Base-by-base conservation (phyloP, 768 basidiomycete genomes). In the Rhodotorula babjevae region DNA sequence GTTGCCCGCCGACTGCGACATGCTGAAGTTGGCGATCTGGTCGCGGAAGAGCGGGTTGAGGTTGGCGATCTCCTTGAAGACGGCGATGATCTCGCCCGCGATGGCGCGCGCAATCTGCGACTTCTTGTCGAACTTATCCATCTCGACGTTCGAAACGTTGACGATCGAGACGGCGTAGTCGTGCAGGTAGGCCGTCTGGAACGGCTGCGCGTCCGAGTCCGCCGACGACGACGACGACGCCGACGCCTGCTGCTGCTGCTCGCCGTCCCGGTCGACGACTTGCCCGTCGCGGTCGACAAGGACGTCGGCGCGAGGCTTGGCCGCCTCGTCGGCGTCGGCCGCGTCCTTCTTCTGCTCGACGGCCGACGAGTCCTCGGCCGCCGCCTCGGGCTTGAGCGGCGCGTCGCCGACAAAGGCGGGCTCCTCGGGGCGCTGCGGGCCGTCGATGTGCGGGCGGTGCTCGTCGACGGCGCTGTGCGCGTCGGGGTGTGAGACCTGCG, bases 21-120 rank as follows among this genome's bases (percentile, higher is more conserved):
- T 93, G 25, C 90, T 90, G 81, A 96, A 96, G 80, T 92, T 93
- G 73, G 93, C 93, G 76, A 97, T 95, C 80, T 97, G 94, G 83
- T 97, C 95, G 56, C 94, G 90, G 88, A 98, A 97, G 75, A 97
- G 87, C 3, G 93, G 93, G 81, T 96, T 95, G 56, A 97, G 86
- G 80, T 94, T 92, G 0, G 94, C 94, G 71, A 98, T 96, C 79
- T 97, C 94, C 84, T 98, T 98, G 87, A 98, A 97, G 52, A 94
- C 92, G 58, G 90, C 89, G 75, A 98, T 90, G 71, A 98, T 92
- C 82, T 98, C 95, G 56, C 89, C 89, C 87, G 93, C 94, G 82
- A 96, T 91, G 9, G 95, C 95, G 40, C 93, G 90, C 77, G 95
- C 89, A 81, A 94, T 90, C 80, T 96, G 93, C 33, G 79, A 80